Evolutionary conservation across 257 asterid species (phyloP), one percentile per base, ranked within the genome.

Genomic region (Przewalskia tangutica): DNA sequence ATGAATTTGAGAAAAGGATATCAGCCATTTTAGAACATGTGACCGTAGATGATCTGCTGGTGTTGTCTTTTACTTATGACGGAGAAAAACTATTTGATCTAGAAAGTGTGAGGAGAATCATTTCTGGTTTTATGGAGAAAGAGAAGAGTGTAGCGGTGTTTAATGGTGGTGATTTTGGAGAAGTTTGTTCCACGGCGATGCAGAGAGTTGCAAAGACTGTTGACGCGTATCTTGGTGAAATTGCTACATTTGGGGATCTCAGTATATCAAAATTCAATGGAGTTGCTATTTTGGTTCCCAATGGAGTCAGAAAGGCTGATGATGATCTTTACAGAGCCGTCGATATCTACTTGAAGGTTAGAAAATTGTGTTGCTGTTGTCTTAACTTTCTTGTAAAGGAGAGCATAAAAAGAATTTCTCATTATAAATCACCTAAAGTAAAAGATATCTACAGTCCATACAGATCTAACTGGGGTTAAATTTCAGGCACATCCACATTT

Each of bases 311-410:
- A 53, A 94, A 91, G 81, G 92, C 84, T 36, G 97, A 96, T 46
- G 99, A 96, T 77, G 99, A 96, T 89, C 93, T 96, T 36, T 92
- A 96, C 84, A 81, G 98, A 17, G 98, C 98, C 1, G 90, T 96
- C 5, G 99, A 96, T 80, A 92, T 94, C 84, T 96, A 82, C 86
- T 87, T 96, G 76, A 94, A 96, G 98, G 98, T 92, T n/a, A n/a
- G n/a, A n/a, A n/a, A n/a, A n/a, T n/a, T n/a, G n/a, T n/a, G n/a
- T n/a, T n/a, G n/a, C n/a, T n/a, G n/a, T n/a, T n/a, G n/a, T n/a
- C n/a, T n/a, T n/a, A 38, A 38, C 40, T 38, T 38, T 38, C 40
- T 2, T 38, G 40, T 38, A 38, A 38, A 3, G 40, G 40, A 38
- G 2, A 38, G 40, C 40, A 38, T 38, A 38, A 38, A 3, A 38